Evolutionary conservation across 345 rosid genomes (phyloP), one percentile per base, ranked within the genome.

Genomic region (Eucalyptus erythrocorys): DNA sequence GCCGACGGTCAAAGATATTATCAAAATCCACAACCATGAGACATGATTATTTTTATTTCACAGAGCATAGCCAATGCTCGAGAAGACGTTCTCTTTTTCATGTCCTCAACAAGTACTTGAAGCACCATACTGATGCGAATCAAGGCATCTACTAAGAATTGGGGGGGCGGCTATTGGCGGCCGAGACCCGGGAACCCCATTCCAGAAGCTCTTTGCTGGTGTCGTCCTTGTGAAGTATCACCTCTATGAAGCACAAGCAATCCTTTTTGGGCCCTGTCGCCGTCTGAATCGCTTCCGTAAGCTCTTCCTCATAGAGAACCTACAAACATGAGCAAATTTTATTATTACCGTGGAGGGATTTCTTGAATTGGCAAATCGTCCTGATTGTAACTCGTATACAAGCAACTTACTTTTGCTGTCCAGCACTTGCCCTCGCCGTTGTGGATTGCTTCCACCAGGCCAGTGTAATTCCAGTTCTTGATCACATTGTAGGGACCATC

Each of bases 391-490:
- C 50, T 48, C 50, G 8, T 45, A n/a, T 11, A 45, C 37, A 68
- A 47, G 57, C 14, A 34, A 88, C 89, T 89, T 79, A 95, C 98
- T 97, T 95, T 95, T 88, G 95, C 34, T 16, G 98, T 96, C 97
- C 98, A 96, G 95, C 97, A 95, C 8, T 95, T 94, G 91, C 98
- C 98, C 89, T 95, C 94, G 8, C 50, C 50, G 50, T 48, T 48
- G 50, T 48, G 50, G 13, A 48, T 48, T 48, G 50, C 50, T 48
- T 48, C 97, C 15, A 95, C 91, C 85, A 96, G 85, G 53, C 90
- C 95, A 0, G 98, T 95, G 92, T 96, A 96, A 94, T 96, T 94
- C 98, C 98, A 95, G 93, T 96, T 95, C 95, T 96, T 96, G 42
- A 96, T 96, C 92, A 95, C 96, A 87, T 96, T 96, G 93, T 96